Percentiles rank a stretch among this genome's conserved stretches.
Conservation (phyloP, 805 yeast genomes). For the Candida germanica region DNA sequence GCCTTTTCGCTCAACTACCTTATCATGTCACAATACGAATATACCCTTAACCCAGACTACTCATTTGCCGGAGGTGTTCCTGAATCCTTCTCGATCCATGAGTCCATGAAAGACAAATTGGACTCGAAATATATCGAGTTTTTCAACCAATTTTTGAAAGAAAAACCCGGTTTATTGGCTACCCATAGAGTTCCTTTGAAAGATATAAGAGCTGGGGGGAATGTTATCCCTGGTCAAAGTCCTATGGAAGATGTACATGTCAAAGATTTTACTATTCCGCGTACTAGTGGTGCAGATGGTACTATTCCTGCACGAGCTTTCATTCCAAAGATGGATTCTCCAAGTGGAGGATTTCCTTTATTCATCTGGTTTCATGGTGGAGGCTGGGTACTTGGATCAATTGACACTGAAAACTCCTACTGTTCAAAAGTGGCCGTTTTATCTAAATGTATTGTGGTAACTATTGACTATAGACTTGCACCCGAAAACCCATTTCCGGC, state of each 20-base stretch:
- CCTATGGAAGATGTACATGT: slow-evolving; percentile 25
- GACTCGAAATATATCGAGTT: slow-evolving; percentile 40
- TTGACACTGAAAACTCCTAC: slow-evolving; percentile 39
- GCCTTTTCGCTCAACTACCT: too few species aligned
- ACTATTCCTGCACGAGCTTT: slow-evolving; percentile 33
- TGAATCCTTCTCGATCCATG: slow-evolving; percentile 22
- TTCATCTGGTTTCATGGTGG: slow-evolving; percentile 44
- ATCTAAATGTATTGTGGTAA: slow-evolving; percentile 37
- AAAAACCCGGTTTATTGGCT: slow-evolving; percentile 26
- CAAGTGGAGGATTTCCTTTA: slow-evolving; percentile 36
- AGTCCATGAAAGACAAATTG: slow-evolving; percentile 22
- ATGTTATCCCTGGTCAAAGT: slow-evolving; percentile 43
- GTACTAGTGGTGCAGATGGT: slow-evolving; percentile 24
- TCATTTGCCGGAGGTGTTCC: slow-evolving; percentile 26
- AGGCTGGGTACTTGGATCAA: slow-evolving; percentile 42
- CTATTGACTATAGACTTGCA: slow-evolving; percentile 50
- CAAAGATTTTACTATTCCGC: slow-evolving; percentile 29
- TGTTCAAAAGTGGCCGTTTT: slow-evolving; percentile 39
- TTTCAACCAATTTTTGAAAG: slow-evolving; percentile 24
- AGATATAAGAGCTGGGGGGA: slow-evolving; percentile 28
- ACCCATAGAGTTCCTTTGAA: slow-evolving; percentile 36
- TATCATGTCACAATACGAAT: slow-evolving; percentile 15
- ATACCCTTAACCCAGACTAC: slow-evolving; percentile 20
- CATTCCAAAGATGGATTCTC: slow-evolving; percentile 31
- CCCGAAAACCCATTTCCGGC: slow-evolving; percentile 52